A percentile compares a stretch with the other conserved stretches of the same genome.
Conservation (phyloP, 805 yeast genomes). For the Monosporozyma aerobia region DNA sequence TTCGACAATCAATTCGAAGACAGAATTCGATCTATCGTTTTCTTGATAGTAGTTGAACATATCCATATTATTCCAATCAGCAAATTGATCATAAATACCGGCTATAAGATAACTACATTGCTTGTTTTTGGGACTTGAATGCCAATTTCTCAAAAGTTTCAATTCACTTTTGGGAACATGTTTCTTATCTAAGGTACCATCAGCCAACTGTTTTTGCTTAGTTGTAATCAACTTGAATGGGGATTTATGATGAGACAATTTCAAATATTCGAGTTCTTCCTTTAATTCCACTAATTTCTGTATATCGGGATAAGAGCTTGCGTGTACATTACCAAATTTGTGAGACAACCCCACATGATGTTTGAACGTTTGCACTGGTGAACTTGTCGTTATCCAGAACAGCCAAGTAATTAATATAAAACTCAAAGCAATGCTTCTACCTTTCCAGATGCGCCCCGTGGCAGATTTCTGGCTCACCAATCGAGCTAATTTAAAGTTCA, state of each 20-base stretch:
- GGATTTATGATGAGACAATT: neutral
- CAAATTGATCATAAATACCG: conserved; percentile 9
- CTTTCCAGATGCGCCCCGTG: neutral
- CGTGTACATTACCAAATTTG: neutral
- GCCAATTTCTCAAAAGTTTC: neutral
- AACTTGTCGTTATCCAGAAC: neutral
- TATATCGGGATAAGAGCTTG: neutral
- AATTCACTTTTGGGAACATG: neutral
- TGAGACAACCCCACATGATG: neutral
- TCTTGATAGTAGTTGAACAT: conserved; percentile 2
- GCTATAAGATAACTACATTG: conserved; percentile 19
- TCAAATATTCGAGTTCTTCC: neutral
- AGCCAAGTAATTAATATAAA: neutral
- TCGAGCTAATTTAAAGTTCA: neutral
- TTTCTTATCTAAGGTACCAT: neutral
- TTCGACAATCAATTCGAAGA: conserved; percentile 9
- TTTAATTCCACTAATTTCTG: neutral
- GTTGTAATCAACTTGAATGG: neutral
- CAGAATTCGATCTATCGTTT: neutral
- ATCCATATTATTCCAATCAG: conserved; percentile 17
- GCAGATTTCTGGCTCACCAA: neutral
- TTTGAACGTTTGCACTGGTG: neutral
- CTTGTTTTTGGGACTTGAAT: conserved; percentile 1
- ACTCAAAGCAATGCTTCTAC: neutral
- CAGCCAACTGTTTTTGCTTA: neutral